A percentile compares a stretch with the other conserved stretches of the same genome.
These are phyloP conservation scores for Ophiostoma sp. DNA, from an alignment of 2,329 filamentous ascomycete species.

Conservation along the genomic window DNA sequence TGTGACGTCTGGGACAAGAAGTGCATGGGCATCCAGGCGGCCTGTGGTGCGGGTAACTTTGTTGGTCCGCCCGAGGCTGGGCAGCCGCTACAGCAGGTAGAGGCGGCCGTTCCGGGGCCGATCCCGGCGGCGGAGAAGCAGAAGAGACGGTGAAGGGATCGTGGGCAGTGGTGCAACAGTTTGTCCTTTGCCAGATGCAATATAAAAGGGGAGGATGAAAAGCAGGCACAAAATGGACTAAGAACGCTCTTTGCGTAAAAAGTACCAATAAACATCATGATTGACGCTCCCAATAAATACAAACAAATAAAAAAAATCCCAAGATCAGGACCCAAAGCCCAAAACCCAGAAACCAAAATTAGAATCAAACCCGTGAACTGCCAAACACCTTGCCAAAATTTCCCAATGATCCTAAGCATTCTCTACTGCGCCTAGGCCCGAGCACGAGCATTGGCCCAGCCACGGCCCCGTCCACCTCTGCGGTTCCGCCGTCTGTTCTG, in stretches of 20 bases:
- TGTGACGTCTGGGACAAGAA: constrained; percentile 65
- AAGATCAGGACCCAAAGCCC: background rate
- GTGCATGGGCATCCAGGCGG: constrained; percentile 52
- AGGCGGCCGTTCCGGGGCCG: constrained; percentile 36
- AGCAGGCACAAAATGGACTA: background rate
- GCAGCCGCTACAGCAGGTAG: constrained; percentile 40
- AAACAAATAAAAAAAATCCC: background rate
- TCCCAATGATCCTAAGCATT: too few species aligned
- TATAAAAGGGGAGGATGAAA: background rate
- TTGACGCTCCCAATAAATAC: background rate
- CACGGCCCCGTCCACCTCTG: background rate
- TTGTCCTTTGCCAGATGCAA: background rate
- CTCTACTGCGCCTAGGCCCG: too few species aligned
- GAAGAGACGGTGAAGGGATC: background rate
- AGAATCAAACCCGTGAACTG: too few species aligned
- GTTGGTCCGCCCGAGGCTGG: constrained; percentile 50
- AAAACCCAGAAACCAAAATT: too few species aligned
- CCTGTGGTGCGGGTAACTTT: constrained; percentile 46
- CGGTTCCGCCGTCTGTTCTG: too few species aligned
- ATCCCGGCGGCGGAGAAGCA: constrained; percentile 35
- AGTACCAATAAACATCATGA: background rate
- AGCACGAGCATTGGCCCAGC: background rate
- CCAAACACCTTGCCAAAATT: too few species aligned
- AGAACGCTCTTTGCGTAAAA: background rate
- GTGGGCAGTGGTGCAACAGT: background rate